These are phyloP conservation scores for Coemansia sp. DNA, from an alignment of 192 early-diverging fungal species.

Conservation along the genomic window DNA sequence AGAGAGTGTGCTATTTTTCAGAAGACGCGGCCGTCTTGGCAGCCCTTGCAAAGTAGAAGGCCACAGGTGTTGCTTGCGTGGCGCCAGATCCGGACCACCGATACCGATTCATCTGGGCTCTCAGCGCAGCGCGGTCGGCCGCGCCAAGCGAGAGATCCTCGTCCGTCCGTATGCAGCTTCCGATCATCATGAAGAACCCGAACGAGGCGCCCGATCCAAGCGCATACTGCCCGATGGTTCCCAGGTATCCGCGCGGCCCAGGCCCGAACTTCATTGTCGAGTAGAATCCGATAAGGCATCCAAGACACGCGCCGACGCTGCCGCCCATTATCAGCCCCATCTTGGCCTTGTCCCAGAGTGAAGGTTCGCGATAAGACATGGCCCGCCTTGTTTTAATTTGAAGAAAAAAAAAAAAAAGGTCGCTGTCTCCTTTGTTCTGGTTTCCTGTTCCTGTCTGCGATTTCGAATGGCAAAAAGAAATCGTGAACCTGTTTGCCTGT, in stretches of 20 bases:
- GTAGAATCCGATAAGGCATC: constrained; percentile 57
- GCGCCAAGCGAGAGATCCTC: constrained; percentile 28
- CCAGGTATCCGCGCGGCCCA: constrained; percentile 67
- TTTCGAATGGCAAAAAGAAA: no score
- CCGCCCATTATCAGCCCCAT: constrained; percentile 59
- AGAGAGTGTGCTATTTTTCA: not conserved
- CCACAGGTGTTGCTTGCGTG: constrained; percentile 23
- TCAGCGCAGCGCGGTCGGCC: constrained; percentile 30
- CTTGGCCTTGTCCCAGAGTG: constrained; percentile 58
- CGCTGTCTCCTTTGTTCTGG: not conserved
- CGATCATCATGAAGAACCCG: constrained; percentile 79
- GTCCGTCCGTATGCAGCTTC: constrained; percentile 57
- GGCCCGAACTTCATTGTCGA: constrained; percentile 67
- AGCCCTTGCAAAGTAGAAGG: constrained; percentile 36
- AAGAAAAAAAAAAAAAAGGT: not conserved
- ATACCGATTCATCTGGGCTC: constrained; percentile 38
- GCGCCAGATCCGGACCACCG: constrained; percentile 44
- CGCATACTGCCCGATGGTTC: constrained; percentile 74
- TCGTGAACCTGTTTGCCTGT: no score
- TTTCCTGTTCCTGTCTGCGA: no score
- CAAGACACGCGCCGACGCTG: constrained; percentile 54
- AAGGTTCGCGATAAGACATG: constrained; percentile 51
- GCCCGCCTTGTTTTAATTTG: not conserved
- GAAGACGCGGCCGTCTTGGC: constrained; percentile 1
- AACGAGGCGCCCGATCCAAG: constrained; percentile 76